Evolutionary conservation across 2,329 filamentous ascomycete species (phyloP).

Genomic region (Diaporthe australafricana): DNA sequence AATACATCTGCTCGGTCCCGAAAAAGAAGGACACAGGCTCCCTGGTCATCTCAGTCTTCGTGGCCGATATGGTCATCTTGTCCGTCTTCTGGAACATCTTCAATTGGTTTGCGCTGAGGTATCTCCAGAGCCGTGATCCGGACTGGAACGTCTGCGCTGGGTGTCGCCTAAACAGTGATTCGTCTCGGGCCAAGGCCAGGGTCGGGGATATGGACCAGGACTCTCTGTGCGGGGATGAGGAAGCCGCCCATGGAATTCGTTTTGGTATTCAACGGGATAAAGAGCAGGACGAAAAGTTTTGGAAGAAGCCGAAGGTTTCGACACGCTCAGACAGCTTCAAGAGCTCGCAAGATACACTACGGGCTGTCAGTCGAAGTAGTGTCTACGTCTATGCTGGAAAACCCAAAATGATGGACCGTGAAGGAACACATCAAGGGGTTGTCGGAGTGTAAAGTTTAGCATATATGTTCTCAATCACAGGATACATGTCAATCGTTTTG

Average conservation of each 20-base stretch:
- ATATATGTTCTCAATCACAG: no score
- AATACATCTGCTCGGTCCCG: constrained; percentile 32
- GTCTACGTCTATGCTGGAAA: no score
- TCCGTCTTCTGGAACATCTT: constrained; percentile 35
- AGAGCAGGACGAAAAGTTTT: background rate
- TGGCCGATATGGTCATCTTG: constrained; percentile 29
- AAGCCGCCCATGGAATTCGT: background rate
- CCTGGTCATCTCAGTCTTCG: constrained; percentile 26
- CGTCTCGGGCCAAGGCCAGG: background rate
- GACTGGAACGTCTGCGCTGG: constrained; percentile 27
- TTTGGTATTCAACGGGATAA: background rate
- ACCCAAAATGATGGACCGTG: no score
- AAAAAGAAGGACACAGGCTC: constrained; percentile 32
- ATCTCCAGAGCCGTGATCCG: constrained; percentile 4
- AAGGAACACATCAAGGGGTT: no score
- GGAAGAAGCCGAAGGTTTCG: background rate
- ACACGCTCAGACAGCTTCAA: background rate
- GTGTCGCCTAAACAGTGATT: background rate
- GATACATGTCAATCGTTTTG: no score
- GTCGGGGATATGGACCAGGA: constrained; percentile 23
- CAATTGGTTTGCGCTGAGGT: constrained; percentile 21
- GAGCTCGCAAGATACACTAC: no score
- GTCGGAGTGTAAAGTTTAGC: no score
- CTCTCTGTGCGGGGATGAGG: constrained; percentile 24
- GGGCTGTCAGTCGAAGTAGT: no score